Evolutionary conservation across 345 rosid species (phyloP).

Genomic region (Toxicodendron radicans): DNA sequence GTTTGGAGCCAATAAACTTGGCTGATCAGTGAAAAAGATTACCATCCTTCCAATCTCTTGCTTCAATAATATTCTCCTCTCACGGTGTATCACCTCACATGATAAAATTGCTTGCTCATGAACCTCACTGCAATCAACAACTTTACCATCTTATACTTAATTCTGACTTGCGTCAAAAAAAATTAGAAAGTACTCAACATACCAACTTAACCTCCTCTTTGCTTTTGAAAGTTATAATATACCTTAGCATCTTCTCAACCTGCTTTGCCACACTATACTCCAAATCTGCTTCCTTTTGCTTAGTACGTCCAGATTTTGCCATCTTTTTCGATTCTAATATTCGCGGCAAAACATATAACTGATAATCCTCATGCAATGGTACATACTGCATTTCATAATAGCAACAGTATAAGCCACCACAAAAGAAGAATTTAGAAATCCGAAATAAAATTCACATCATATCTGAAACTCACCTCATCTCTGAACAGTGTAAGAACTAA

Average conservation of each 20-base stretch:
- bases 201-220: neutral
- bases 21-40: slow-evolving; percentile 95
- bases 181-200: neutral
- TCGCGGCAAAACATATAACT: slow-evolving; percentile 90
- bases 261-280: slow-evolving; percentile 99
- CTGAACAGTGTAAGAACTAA: slow-evolving; percentile 80
- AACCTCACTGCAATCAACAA: slow-evolving; percentile 73
- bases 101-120: slow-evolving; percentile 84
- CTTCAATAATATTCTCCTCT: slow-evolving; percentile 88
- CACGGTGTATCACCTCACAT: slow-evolving; percentile 81
- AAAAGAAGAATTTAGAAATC: slow-evolving; percentile 8
- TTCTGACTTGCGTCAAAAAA: slow-evolving; percentile 2
- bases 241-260: slow-evolving; percentile 99
- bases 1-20: slow-evolving; percentile 97
- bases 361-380: slow-evolving; percentile 91
- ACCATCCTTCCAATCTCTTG: slow-evolving; percentile 99
- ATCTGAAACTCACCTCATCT: slow-evolving; percentile 70
- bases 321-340: slow-evolving; percentile 93
- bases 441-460: neutral
- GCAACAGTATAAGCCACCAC: slow-evolving; percentile 30
- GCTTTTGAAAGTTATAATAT: slow-evolving; percentile 18
- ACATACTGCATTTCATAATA: slow-evolving; percentile 63
- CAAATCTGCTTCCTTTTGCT: slow-evolving; percentile 91
- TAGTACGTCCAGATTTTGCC: slow-evolving; percentile 96
- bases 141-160: slow-evolving; percentile 21